A percentile compares a stretch with the other conserved stretches of the same genome.
phyloP scores from a whole-genome alignment of 2,329 filamentous ascomycete species.

The Lasiodiplodia sp. region DNA sequence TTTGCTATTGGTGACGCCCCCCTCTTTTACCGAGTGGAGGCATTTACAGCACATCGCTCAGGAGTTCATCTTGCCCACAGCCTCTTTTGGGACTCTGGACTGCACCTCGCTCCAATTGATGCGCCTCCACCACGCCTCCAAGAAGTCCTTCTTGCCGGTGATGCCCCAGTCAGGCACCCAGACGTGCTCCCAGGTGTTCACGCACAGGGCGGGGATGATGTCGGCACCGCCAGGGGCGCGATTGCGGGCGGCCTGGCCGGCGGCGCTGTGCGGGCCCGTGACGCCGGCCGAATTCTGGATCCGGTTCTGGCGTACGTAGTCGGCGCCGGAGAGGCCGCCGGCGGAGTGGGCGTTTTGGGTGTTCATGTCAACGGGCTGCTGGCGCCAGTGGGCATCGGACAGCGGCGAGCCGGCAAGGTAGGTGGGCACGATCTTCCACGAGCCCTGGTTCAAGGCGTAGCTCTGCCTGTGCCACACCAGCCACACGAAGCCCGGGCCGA shows the following conservation, averaged over 20 bases:
- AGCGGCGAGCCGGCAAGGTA: conserved; percentile 93
- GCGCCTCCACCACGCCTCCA: conserved; percentile 84
- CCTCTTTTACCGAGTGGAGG: not conserved
- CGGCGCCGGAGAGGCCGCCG: conserved; percentile 32
- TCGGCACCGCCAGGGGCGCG: conserved; percentile 72
- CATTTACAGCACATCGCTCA: not conserved
- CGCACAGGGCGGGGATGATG: conserved; percentile 79
- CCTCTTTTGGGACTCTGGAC: not conserved
- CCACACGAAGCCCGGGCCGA: conserved; percentile 97
- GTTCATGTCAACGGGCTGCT: conserved; percentile 74
- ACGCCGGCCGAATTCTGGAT: conserved; percentile 48
- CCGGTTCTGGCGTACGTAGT: conserved; percentile 10
- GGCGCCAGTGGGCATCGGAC: conserved; percentile 81
- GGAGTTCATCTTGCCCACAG: not conserved
- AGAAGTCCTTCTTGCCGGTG: conserved; percentile 74
- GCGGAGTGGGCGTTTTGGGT: conserved; percentile 52
- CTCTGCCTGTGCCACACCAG: conserved; percentile 67
- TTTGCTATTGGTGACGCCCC: not conserved
- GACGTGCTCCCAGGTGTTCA: conserved; percentile 96
- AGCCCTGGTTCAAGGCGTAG: conserved; percentile 52
- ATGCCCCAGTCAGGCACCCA: conserved; percentile 85
- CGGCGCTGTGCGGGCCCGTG: conserved; percentile 44
- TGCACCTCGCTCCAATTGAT: conserved; percentile 84
- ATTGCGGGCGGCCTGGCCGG: conserved; percentile 42
- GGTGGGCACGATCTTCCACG: conserved; percentile 77